These are phyloP conservation scores for Apiospora arundinis DNA, from an alignment of 2,329 filamentous ascomycete genomes.

Conservation along the genomic window DNA sequence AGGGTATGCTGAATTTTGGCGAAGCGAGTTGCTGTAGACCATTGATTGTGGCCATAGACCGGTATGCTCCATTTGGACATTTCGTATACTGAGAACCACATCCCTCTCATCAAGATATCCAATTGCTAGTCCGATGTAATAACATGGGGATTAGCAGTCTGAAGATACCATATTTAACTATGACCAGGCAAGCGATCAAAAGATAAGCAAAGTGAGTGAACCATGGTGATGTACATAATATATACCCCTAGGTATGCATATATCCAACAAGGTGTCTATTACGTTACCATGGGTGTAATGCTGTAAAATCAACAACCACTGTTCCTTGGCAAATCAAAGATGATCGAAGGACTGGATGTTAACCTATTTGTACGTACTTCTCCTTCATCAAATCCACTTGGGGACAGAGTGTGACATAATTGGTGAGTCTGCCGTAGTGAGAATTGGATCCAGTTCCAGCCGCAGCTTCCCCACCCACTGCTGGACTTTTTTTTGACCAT, in stretches of 20 bases:
- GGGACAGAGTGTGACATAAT: not conserved
- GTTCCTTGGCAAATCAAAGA: too few species aligned
- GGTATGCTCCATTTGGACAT: not conserved
- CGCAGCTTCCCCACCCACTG: not conserved
- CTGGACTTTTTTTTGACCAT: not conserved
- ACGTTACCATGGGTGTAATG: not conserved
- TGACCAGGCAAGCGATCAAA: not conserved
- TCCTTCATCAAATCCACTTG: not conserved
- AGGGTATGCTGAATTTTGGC: not conserved
- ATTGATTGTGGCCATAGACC: constrained; percentile 10
- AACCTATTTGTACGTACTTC: not conserved
- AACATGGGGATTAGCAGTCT: not conserved
- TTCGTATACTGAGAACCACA: not conserved
- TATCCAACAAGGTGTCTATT: not conserved
- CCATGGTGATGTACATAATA: not conserved
- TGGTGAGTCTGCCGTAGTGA: not conserved
- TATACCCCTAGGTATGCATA: not conserved
- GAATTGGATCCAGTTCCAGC: not conserved
- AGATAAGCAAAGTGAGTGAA: not conserved
- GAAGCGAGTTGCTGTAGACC: constrained; percentile 9
- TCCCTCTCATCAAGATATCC: not conserved
- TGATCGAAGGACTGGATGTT: not conserved
- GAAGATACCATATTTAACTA: not conserved
- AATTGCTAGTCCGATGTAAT: not conserved
- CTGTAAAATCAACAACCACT: not conserved